These are phyloP conservation scores for Neostapfia colusana DNA, from an alignment of 176 grass and related monocot genomes.

Conservation along the genomic window DNA sequence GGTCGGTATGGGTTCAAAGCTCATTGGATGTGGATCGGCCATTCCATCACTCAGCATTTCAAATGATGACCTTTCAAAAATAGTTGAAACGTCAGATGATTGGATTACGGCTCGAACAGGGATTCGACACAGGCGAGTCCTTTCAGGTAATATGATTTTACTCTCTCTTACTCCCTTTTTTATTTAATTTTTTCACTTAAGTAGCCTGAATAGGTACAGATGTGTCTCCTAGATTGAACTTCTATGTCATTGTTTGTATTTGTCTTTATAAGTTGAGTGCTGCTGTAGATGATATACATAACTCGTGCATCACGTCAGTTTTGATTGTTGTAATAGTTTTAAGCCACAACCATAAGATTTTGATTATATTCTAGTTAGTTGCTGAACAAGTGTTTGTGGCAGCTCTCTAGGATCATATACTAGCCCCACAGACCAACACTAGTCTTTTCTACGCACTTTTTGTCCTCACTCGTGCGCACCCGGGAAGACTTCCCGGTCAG, in stretches of 20 bases:
- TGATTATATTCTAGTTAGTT: conserved; percentile 1
- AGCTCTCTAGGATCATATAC: too few relatives aligned
- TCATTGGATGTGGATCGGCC: conserved; percentile 78
- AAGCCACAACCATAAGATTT: background rate
- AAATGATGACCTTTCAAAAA: conserved; percentile 84
- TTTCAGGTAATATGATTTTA: conserved; percentile 60
- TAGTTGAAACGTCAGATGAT: conserved; percentile 93
- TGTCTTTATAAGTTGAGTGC: background rate
- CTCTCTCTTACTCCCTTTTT: too few relatives aligned
- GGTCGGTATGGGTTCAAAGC: conserved; percentile 71
- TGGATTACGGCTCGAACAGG: conserved; percentile 95
- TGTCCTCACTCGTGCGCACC: too few relatives aligned
- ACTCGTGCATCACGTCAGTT: background rate
- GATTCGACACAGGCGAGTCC: conserved; percentile 78
- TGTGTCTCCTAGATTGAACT: background rate
- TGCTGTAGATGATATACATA: background rate
- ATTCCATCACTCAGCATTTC: conserved; percentile 61
- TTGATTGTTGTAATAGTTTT: conserved; percentile 12
- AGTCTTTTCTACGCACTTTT: too few relatives aligned
- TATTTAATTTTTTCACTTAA: background rate
- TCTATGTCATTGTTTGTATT: conserved; percentile 6
- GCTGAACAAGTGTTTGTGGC: too few relatives aligned
- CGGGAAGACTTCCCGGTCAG: too few relatives aligned
- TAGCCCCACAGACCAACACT: too few relatives aligned
- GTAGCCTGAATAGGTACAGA: background rate